phyloP scores from a whole-genome alignment of 2,329 filamentous ascomycete genomes.

The Cercospora sp. region DNA sequence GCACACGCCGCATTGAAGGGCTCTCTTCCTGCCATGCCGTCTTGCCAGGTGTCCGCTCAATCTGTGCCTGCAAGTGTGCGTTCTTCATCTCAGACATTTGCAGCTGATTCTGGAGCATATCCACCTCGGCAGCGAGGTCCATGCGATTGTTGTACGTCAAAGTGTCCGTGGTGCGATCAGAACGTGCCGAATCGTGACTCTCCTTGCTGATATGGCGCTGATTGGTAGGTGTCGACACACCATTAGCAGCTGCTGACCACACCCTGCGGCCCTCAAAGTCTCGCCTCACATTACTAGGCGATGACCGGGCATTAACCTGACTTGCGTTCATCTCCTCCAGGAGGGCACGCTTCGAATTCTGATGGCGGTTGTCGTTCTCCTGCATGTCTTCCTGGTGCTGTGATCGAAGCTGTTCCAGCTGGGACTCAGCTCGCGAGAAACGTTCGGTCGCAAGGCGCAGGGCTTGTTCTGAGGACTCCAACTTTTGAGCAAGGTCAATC shows the following conservation, averaged over 20 bases:
- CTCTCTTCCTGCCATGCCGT: slow-evolving; percentile 69
- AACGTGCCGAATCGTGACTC: slow-evolving; percentile 73
- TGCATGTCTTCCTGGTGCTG: slow-evolving; percentile 70
- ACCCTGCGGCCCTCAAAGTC: slow-evolving; percentile 61
- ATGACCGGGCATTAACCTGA: slow-evolving; percentile 70
- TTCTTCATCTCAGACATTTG: slow-evolving; percentile 96
- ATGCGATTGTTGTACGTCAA: slow-evolving; percentile 82
- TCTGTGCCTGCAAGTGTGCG: slow-evolving; percentile 82
- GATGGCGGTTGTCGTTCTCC: slow-evolving; percentile 62
- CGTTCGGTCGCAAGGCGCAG: slow-evolving; percentile 80
- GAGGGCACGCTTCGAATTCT: slow-evolving; percentile 68
- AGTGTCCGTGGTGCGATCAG: slow-evolving; percentile 82
- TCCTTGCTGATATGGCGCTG: slow-evolving; percentile 69
- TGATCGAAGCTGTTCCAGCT: slow-evolving; percentile 75
- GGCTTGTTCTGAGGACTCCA: slow-evolving; percentile 86
- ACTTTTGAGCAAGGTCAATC: slow-evolving; percentile 77
- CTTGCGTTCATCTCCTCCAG: slow-evolving; percentile 87
- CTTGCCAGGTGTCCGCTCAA: slow-evolving; percentile 67
- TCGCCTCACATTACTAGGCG: slow-evolving; percentile 69
- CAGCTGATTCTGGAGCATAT: slow-evolving; percentile 89
- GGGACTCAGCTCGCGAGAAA: slow-evolving; percentile 76
- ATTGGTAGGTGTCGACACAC: slow-evolving; percentile 64
- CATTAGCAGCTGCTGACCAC: slow-evolving; percentile 68
- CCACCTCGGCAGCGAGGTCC: slow-evolving; percentile 86
- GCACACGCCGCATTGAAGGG: slow-evolving; percentile 75